Evolutionary conservation across 495 filamentous ascomycete species (phyloP), one percentile per base, ranked within the genome.

Genomic region (Massariosphaeria phaeospora): DNA sequence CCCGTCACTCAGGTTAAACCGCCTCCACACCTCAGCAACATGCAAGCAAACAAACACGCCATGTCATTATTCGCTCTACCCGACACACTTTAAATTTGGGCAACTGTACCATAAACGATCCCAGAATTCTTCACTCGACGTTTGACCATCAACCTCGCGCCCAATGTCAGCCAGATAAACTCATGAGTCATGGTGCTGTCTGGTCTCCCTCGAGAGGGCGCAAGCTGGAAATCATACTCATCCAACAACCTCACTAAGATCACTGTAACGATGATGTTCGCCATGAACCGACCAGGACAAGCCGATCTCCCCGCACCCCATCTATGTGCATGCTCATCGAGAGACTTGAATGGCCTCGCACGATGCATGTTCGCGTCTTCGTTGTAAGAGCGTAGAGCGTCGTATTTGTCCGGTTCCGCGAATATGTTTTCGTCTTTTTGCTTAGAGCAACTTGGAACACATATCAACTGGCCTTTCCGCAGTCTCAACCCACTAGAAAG

Each of bases 221-320:
- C n/a, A n/a, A n/a, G n/a, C n/a, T n/a, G n/a, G n/a, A 51, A 51
- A 24, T 51, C 47, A 25, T 36, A 51, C 31, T 51, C 47, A 15
- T 51, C 47, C 7, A 51, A 25, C 15, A 51, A 33, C 47, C 40
- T 51, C 15, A 51, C 47, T 8, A 51, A 33, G 11, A 51, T 33
- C 3, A 38, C 34, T 29, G 38, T 51, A 2, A 33, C 17, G 2
- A 38, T 9, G 3, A 36, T 9, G 15, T 7, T 38, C 12, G 47
- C 47, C n/a, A 51, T 5, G 12, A 51, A 51, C 23, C 47, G 6
- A 2, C 47, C 47, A 12, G 47, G 47, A 33, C 47, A 51, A 3
- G 47, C 47, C 47, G 30, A 51, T 11, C 47, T 9, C 4, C 47
- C 47, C n/a, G 30, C 13, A 2, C 47, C 47, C 47, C 47, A 51